These are phyloP conservation scores for Waitea zeae DNA, from an alignment of 1,284 basidiomycete species.

Conservation along the genomic window DNA sequence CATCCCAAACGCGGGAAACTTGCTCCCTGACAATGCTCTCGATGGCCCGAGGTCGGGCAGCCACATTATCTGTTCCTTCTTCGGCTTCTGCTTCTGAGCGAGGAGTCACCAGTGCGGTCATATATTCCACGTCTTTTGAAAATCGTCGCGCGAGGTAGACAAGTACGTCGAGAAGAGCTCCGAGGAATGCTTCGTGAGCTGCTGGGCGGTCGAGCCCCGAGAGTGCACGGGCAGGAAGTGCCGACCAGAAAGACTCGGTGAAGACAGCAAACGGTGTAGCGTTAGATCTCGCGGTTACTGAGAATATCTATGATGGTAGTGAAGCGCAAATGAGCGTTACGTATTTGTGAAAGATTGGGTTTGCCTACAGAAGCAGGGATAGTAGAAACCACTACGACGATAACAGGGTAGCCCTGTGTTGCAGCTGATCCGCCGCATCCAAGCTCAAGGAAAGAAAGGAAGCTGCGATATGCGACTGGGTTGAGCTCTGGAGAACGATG, in stretches of 20 bases:
- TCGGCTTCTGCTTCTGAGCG: no score
- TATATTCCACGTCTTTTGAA: no score
- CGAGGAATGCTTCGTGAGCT: slow-evolving; percentile 43
- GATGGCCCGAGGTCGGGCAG: no score
- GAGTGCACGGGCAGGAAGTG: slow-evolving; percentile 47
- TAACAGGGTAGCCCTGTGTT: slow-evolving; percentile 61
- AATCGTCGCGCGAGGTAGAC: slow-evolving; percentile 34
- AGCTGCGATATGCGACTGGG: slow-evolving; percentile 37
- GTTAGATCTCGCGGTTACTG: no score
- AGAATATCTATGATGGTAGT: no score
- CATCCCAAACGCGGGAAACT: no score
- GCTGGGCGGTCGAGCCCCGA: slow-evolving; percentile 30
- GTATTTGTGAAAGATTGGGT: slow-evolving; percentile 8
- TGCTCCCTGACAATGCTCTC: no score
- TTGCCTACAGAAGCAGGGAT: slow-evolving; percentile 42
- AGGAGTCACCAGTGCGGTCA: no score
- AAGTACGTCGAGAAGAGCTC: slow-evolving; percentile 52
- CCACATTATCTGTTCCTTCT: no score
- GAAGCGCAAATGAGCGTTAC: no score
- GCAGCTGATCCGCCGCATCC: slow-evolving; percentile 63
- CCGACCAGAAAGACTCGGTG: slow-evolving; percentile 64
- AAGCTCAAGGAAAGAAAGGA: slow-evolving; percentile 54
- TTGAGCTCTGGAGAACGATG: background rate
- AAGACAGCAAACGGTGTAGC: slow-evolving; percentile 27
- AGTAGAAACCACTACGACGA: slow-evolving; percentile 65